phyloP scores from a whole-genome alignment of 176 grass and related monocot genomes.

The Neostapfia colusana region DNA sequence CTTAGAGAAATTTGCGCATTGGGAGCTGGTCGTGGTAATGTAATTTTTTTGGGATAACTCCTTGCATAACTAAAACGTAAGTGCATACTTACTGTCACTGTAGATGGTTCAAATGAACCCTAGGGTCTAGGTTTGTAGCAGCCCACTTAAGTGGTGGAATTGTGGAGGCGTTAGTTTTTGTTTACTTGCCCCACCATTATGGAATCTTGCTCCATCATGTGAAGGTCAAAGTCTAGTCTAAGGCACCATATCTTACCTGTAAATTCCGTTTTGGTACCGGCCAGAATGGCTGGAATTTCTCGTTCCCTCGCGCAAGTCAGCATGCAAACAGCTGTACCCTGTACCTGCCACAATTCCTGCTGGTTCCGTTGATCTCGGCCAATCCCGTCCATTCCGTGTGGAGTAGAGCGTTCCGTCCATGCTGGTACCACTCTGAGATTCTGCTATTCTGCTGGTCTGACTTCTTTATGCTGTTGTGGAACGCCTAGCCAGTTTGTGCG shows the following conservation, averaged over 20 bases:
- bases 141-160: constrained; percentile 1
- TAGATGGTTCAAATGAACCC: constrained; percentile 20
- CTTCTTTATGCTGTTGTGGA: too few relatives aligned
- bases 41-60: background rate
- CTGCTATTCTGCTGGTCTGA: too few relatives aligned
- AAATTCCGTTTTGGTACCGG: too few relatives aligned
- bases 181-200: background rate
- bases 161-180: background rate
- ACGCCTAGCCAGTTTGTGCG: too few relatives aligned
- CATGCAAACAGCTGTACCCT: too few relatives aligned
- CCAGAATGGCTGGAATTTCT: too few relatives aligned
- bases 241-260: background rate
- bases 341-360: too few relatives aligned
- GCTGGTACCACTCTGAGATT: too few relatives aligned
- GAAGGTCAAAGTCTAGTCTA: background rate
- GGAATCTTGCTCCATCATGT: background rate
- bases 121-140: constrained; percentile 35
- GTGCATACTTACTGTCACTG: background rate
- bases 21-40: background rate
- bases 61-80: constrained; percentile 5
- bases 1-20: background rate
- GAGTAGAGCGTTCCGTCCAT: too few relatives aligned
- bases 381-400: too few relatives aligned
- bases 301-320: too few relatives aligned
- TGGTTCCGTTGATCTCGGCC: too few relatives aligned